phyloP scores from a whole-genome alignment of 495 filamentous ascomycete species.

The Tuber calosporum region DNA sequence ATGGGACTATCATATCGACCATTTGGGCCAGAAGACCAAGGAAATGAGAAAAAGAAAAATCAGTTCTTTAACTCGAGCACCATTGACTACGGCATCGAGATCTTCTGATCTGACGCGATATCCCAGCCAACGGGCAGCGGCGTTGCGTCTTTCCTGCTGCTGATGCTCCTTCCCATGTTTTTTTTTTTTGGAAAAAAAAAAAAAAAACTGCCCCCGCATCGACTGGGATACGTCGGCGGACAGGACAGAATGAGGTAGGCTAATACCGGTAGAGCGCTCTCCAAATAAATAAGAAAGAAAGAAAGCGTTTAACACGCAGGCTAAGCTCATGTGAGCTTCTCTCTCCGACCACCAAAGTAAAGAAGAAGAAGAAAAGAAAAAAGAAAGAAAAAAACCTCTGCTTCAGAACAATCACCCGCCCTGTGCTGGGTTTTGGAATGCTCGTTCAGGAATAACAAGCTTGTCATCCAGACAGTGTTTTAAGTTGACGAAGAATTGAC shows the following conservation, averaged over 20 bases:
- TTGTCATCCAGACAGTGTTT: neutral
- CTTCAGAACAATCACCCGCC: neutral
- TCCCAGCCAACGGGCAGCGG: neutral
- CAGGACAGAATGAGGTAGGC: neutral
- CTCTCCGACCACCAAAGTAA: neutral
- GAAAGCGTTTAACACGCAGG: neutral
- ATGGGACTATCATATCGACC: neutral
- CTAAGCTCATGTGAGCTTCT: neutral
- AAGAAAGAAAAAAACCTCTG: neutral
- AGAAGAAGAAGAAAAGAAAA: neutral
- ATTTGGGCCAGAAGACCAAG: neutral
- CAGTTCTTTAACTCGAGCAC: neutral
- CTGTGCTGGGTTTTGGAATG: neutral
- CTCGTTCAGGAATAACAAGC: neutral
- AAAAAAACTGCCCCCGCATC: neutral
- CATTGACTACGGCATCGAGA: neutral
- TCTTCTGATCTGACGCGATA: neutral
- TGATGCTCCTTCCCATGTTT: neutral
- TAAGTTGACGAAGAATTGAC: neutral
- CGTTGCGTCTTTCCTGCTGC: neutral
- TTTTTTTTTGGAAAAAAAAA: neutral
- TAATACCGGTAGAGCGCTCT: neutral
- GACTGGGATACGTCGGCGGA: neutral
- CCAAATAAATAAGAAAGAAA: neutral
- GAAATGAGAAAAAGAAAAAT: neutral